Percentiles rank a stretch among this genome's conserved stretches.
phyloP scores from a whole-genome alignment of 2,329 filamentous ascomycete genomes.

The Penicillium sp. region DNA sequence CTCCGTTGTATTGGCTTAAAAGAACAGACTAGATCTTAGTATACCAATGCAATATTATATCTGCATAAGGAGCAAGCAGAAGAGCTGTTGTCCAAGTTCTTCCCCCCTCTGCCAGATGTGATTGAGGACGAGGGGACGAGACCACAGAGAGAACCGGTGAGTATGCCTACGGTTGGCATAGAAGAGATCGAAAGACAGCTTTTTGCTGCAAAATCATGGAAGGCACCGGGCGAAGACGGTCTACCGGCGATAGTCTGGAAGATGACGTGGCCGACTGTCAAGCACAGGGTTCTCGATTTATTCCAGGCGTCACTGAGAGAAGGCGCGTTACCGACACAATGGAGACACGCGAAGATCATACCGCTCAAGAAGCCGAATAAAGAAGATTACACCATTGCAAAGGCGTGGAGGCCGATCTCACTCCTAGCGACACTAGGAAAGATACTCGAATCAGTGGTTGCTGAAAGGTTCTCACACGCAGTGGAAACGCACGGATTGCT shows the following conservation, averaged over 20 bases:
- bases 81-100: conserved; percentile 16
- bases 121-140: conserved; percentile 18
- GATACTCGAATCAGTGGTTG: too few relatives aligned
- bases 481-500: too few relatives aligned
- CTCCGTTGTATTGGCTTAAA: too few relatives aligned
- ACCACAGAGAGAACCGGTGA: conserved; percentile 11
- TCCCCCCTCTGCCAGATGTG: conserved; percentile 12
- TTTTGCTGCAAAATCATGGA: conserved; percentile 11
- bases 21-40: too few relatives aligned
- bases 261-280: conserved; percentile 23
- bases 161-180: conserved; percentile 17
- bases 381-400: conserved; percentile 12
- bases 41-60: too few relatives aligned
- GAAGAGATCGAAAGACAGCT: conserved; percentile 22
- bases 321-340: conserved; percentile 5
- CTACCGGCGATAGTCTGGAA: conserved; percentile 24
- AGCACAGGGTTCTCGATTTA: conserved; percentile 3
- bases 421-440: too few relatives aligned
- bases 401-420: conserved; percentile 24
- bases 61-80: conserved; percentile 17
- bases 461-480: too few relatives aligned
- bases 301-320: conserved; percentile 7
- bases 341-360: conserved; percentile 11
- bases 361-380: conserved; percentile 10
- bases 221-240: conserved; percentile 10